These are phyloP conservation scores for Pseudogymnoascus sp. DNA, from an alignment of 2,329 filamentous ascomycete genomes.

Conservation along the genomic window DNA sequence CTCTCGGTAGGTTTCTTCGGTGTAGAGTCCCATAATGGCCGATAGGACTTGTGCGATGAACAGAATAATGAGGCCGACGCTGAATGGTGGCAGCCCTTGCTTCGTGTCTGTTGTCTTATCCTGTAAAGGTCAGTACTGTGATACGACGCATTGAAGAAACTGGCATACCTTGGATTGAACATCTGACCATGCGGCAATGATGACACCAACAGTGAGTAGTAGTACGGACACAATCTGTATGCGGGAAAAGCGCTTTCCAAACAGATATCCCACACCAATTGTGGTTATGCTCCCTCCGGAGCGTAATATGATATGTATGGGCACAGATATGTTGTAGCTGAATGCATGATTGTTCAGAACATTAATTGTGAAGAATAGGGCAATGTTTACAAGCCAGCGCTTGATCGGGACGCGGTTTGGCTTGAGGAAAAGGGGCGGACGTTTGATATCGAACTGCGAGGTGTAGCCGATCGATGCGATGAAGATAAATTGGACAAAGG, in stretches of 20 bases:
- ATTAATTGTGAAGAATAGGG: slow-evolving; percentile 89
- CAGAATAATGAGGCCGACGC: slow-evolving; percentile 71
- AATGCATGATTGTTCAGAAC: slow-evolving; percentile 97
- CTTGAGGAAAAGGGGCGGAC: slow-evolving; percentile 65
- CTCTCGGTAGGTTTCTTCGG: slow-evolving; percentile 78
- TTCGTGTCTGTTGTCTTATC: slow-evolving; percentile 16
- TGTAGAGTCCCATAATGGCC: slow-evolving; percentile 91
- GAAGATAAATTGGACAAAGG: slow-evolving; percentile 82
- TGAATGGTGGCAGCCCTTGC: slow-evolving; percentile 42
- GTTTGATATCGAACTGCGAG: slow-evolving; percentile 62
- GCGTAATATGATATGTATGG: slow-evolving; percentile 91
- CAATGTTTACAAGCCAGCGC: slow-evolving; percentile 82
- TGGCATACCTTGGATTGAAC: slow-evolving; percentile 67
- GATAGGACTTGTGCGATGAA: slow-evolving; percentile 85
- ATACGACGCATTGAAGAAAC: slow-evolving; percentile 7
- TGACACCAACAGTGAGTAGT: slow-evolving; percentile 78
- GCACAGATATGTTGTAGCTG: slow-evolving; percentile 92
- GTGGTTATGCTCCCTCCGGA: slow-evolving; percentile 95
- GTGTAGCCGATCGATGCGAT: slow-evolving; percentile 73
- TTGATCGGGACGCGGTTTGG: slow-evolving; percentile 74
- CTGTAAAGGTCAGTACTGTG: background rate
- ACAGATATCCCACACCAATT: slow-evolving; percentile 81
- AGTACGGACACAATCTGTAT: slow-evolving; percentile 77
- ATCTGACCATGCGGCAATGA: slow-evolving; percentile 85
- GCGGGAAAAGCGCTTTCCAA: slow-evolving; percentile 75